These are phyloP conservation scores for Talaromyces marneffei DNA, from an alignment of 2,329 filamentous ascomycete genomes.

Conservation along the genomic window DNA sequence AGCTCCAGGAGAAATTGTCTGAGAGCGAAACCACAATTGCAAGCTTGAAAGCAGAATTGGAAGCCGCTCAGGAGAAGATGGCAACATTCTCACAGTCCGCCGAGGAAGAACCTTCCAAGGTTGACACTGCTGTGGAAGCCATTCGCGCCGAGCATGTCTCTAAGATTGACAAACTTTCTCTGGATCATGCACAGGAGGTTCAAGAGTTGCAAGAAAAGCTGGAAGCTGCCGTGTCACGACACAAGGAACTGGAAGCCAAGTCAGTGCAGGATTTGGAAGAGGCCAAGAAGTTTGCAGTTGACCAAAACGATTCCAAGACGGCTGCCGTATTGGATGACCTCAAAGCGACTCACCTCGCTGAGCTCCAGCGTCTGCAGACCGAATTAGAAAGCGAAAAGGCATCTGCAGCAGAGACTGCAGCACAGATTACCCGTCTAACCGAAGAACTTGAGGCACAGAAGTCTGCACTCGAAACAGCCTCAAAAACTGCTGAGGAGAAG, in stretches of 20 bases:
- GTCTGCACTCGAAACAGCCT: slow-evolving; percentile 24
- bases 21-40: slow-evolving; percentile 33
- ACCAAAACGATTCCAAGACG: slow-evolving; percentile 32
- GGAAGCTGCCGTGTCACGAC: slow-evolving; percentile 32
- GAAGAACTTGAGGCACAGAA: slow-evolving; percentile 29
- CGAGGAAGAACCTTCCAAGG: slow-evolving; percentile 21
- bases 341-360: slow-evolving; percentile 31
- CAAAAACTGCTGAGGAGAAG: slow-evolving; percentile 24
- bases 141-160: slow-evolving; percentile 28
- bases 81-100: slow-evolving; percentile 25
- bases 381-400: slow-evolving; percentile 31
- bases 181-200: slow-evolving; percentile 29
- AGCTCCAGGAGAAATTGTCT: slow-evolving; percentile 31
- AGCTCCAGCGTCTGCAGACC: slow-evolving; percentile 31
- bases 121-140: slow-evolving; percentile 23
- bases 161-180: slow-evolving; percentile 29
- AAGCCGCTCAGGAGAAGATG: slow-evolving; percentile 32
- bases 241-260: slow-evolving; percentile 33
- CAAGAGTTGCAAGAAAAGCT: slow-evolving; percentile 29
- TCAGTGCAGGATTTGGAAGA: slow-evolving; percentile 35
- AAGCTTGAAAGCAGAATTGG: slow-evolving; percentile 30
- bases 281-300: slow-evolving; percentile 31
- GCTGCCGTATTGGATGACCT: slow-evolving; percentile 33
- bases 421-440: slow-evolving; percentile 27
- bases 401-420: slow-evolving; percentile 23